Base-by-base conservation (phyloP, 2,329 filamentous ascomycete species). In the Ciborinia camelliae region DNA sequence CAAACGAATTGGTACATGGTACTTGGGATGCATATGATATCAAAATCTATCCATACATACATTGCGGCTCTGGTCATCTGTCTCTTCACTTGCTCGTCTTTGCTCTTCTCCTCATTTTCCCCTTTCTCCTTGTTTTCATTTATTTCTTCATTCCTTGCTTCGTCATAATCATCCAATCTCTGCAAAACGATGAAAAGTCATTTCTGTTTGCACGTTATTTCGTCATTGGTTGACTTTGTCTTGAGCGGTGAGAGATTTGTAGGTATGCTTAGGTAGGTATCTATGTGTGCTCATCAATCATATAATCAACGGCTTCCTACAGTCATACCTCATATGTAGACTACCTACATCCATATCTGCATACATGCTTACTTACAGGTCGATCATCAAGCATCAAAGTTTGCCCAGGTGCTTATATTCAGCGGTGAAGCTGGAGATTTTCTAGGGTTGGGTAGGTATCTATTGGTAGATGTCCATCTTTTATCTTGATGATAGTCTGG, bases 11-110 rank as follows among this genome's bases (percentile, higher is more conserved):
- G 41, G 8, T 35, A 23, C 30, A 7, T 58, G 55, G 43, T 47
- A 47, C 41, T 47, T 18, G 28, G 26, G 41, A 47, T 59, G 55
- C 41, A 59, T 58, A 48, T 47, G 55, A 26, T 26, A 47, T 47
- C 30, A 35, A 26, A 26, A 59, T 59, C 55, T 47, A 35, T n/a
- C 41, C 30, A 20, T 14, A 35, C 12, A 35, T 32, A 12, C n/a
- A 47, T 26, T 35, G 20, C 20, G 28, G 20, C 28, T 47, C 9
- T 58, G 14, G 10, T 9, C 28, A 23, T 20, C 15, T 41, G 5
- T 35, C 6, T 3, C 6, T n/a, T 35, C 43, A 9, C 28, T 45
- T 47, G 28, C 2, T 58, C 35, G n/a, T 14, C 10, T 30, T 43
- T 4, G 26, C 28, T 12, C 15, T 32, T 6, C 47, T 28, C 47